Percentiles rank a stretch among this genome's conserved stretches.
Evolutionary conservation across 176 grass and related monocot species (phyloP).

Genomic region (Aegilops sharonensis): DNA sequence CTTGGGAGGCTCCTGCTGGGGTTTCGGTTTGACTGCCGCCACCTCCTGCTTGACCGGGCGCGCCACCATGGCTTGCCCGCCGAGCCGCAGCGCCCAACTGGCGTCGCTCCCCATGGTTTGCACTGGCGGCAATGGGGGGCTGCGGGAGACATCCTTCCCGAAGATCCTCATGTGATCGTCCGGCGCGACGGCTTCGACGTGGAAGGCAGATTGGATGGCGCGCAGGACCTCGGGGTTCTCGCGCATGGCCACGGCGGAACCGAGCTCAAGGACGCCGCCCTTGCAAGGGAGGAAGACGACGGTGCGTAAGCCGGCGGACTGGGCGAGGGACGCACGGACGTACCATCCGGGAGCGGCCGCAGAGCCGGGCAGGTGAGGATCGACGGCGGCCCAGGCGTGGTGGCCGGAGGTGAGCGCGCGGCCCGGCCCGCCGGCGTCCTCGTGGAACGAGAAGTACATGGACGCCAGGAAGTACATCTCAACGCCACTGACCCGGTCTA

Average conservation of each 20-base stretch:
- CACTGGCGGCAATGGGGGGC: background rate
- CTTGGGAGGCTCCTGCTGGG: background rate
- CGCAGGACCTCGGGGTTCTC: slow-evolving; percentile 51
- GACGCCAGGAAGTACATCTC: slow-evolving; percentile 93
- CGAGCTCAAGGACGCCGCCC: slow-evolving; percentile 73
- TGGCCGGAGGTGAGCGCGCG: slow-evolving; percentile 40
- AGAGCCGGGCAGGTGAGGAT: background rate
- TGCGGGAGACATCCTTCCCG: slow-evolving; percentile 36
- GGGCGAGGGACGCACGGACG: slow-evolving; percentile 61
- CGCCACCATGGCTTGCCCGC: background rate
- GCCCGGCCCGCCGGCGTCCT: slow-evolving; percentile 60
- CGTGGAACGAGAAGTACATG: slow-evolving; percentile 89
- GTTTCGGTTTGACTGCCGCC: background rate
- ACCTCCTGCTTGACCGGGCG: background rate
- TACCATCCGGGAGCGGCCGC: slow-evolving; percentile 39
- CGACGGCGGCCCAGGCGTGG: slow-evolving; percentile 60
- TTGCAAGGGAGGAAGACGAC: slow-evolving; percentile 68
- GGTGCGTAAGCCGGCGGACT: slow-evolving; percentile 63
- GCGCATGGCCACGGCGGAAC: slow-evolving; percentile 50
- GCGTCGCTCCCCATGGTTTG: background rate
- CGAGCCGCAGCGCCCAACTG: slow-evolving; percentile 16
- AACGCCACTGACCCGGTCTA: slow-evolving; percentile 62
- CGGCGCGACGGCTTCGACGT: background rate
- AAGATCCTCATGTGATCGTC: slow-evolving; percentile 49
- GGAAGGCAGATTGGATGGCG: slow-evolving; percentile 45